Base-by-base conservation (phyloP, 495 filamentous ascomycete species). In the Staphylotrichum tortipilum region DNA sequence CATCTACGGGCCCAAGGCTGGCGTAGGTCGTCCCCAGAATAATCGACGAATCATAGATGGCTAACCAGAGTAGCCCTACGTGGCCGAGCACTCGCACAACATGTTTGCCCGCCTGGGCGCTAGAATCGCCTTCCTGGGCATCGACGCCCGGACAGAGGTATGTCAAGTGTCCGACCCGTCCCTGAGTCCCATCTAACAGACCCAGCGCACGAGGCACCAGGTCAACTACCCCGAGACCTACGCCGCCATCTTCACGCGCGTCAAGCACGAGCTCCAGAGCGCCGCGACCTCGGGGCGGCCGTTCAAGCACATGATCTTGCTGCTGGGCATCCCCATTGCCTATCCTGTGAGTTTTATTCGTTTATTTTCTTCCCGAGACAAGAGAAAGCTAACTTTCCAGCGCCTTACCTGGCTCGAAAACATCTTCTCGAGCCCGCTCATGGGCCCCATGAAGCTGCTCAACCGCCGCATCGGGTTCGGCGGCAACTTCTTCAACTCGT, bases 141-240 rank as follows among this genome's bases (percentile, higher is more conserved):
- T 97, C 54, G 91, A 95, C 66, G 89, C 90, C 15, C 83, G 91
- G 15, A 94, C 82, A 7, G 91, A 95, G 57, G 58, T 61, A 45
- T 37, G 50, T n/a, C 34, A 0, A 26, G 23, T 15, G 10, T 7
- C 0, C 2, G 6, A 15, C 22, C 34, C 9, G 9, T 9, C 7
- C 18, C 12, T 15, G 23, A 9, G 12, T 0, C 15, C 24, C 3
- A 19, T 29, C 58, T 60, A 43, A 62, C 45, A 3, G 7, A 22
- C 22, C 15, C 17, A 66, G 75, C 85, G 91, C 30, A 95, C 90
- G 31, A 80, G 90, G 14, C 86, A 92, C 54, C 87, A 91, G 65
- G 82, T 96, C 60, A 95, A 95, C 64, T 90, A 89, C 60, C 78
- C 80, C 1, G 88, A 94, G 45, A 95, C 91, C 3, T 97, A 95